phyloP scores from a whole-genome alignment of 768 basidiomycete species.

The Daedaleopsis sinensis region DNA sequence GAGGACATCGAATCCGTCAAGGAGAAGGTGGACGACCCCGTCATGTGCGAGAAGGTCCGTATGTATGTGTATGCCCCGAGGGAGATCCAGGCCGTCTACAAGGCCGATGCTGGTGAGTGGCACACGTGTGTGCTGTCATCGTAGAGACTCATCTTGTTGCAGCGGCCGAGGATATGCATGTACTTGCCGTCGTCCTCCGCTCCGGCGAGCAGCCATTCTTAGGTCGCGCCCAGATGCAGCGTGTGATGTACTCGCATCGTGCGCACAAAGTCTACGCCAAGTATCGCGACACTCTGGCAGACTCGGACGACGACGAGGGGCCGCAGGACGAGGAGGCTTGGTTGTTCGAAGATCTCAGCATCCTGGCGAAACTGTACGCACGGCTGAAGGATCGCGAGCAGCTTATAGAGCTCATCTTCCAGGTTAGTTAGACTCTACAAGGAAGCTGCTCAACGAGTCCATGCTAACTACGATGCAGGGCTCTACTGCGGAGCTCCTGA shows the following conservation, averaged over 20 bases:
- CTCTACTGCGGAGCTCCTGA: constrained; percentile 90
- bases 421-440: constrained; percentile 51
- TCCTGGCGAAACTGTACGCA: constrained; percentile 79
- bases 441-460: background rate
- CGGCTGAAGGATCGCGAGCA: constrained; percentile 87
- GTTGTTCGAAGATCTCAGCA: constrained; percentile 89
- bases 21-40: constrained; percentile 86
- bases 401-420: constrained; percentile 90
- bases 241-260: constrained; percentile 74
- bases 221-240: constrained; percentile 76
- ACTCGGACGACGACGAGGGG: constrained; percentile 93
- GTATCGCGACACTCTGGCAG: constrained; percentile 58
- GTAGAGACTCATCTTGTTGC: background rate
- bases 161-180: constrained; percentile 72
- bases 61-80: constrained; percentile 84
- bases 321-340: constrained; percentile 95
- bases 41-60: constrained; percentile 86
- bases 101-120: constrained; percentile 75
- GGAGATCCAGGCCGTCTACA: constrained; percentile 85
- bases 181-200: constrained; percentile 80
- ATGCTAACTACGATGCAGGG: constrained; percentile 53
- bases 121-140: background rate
- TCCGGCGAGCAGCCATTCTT: constrained; percentile 76
- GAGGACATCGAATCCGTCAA: constrained; percentile 88
- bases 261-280: constrained; percentile 79